These are phyloP conservation scores for Wickerhamiella nectarea DNA, from an alignment of 805 yeast genomes.

Conservation along the genomic window DNA sequence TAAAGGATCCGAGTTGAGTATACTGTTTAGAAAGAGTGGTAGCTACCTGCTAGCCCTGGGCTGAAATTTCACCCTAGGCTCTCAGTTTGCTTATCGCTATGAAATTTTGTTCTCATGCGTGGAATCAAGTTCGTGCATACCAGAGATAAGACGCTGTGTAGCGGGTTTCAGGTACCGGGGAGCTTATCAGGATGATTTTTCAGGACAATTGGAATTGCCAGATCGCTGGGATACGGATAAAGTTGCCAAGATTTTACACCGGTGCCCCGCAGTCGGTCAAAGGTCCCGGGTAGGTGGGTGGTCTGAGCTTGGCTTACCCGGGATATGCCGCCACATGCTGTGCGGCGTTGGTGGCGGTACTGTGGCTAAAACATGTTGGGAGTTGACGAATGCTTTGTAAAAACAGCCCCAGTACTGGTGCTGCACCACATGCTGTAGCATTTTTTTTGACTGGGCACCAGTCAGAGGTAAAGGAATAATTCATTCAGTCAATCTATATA, in stretches of 20 bases:
- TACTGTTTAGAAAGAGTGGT: not conserved
- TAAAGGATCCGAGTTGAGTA: not conserved
- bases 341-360: no score
- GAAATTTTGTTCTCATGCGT: not conserved
- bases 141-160: not conserved
- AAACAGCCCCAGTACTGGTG: no score
- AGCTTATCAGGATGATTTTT: not conserved
- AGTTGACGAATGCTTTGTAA: no score
- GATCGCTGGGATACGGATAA: no score
- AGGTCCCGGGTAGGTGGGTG: not conserved
- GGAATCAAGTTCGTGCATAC: not conserved
- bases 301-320: not conserved
- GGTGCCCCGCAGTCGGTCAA: not conserved
- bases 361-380: no score
- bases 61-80: not conserved
- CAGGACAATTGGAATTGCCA: not conserved
- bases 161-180: not conserved
- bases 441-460: no score
- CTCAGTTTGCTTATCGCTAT: not conserved
- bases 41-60: not conserved
- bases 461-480: no score
- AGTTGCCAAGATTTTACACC: no score
- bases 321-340: not conserved
- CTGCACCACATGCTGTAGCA: no score
- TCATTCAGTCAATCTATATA: conserved; percentile 4